Conservation (phyloP, 1,284 basidiomycete genomes). For the Leucocoprinus gongylophorus region DNA sequence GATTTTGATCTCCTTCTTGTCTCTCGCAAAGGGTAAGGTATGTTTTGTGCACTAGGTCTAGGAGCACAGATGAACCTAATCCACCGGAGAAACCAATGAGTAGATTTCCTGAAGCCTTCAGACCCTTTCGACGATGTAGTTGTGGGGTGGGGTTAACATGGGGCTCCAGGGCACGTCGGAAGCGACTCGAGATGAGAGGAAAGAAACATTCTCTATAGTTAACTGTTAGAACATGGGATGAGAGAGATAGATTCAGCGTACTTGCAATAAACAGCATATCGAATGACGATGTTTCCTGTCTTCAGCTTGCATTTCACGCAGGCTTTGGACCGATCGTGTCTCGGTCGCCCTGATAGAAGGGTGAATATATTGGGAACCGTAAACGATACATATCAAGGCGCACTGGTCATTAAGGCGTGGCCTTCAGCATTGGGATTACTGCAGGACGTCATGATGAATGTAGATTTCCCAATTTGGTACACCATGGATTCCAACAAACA, state of each 20-base stretch:
- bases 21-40: constrained; percentile 39
- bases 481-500: constrained; percentile 8
- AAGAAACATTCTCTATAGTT: constrained; percentile 57
- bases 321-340: constrained; percentile 53
- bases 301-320: constrained; percentile 68
- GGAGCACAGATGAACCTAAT: constrained; percentile 60
- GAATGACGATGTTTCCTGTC: constrained; percentile 59
- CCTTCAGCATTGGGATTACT: constrained; percentile 52
- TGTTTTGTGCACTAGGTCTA: constrained; percentile 59
- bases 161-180: constrained; percentile 59
- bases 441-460: constrained; percentile 37
- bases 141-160: constrained; percentile 43
- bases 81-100: constrained; percentile 69
- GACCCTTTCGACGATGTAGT: constrained; percentile 43
- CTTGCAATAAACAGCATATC: constrained; percentile 81
- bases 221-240: background rate
- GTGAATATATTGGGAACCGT: background rate
- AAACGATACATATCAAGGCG: constrained; percentile 21
- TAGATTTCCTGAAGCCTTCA: constrained; percentile 62
- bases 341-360: constrained; percentile 42
- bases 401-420: constrained; percentile 60
- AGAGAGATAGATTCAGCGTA: constrained; percentile 28
- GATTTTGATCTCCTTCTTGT: constrained; percentile 23
- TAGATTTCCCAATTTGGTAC: constrained; percentile 1
- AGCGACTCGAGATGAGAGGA: constrained; percentile 53